Conservation (phyloP, 768 basidiomycete genomes). For the Cystobasidiopsis lactophilus region DNA sequence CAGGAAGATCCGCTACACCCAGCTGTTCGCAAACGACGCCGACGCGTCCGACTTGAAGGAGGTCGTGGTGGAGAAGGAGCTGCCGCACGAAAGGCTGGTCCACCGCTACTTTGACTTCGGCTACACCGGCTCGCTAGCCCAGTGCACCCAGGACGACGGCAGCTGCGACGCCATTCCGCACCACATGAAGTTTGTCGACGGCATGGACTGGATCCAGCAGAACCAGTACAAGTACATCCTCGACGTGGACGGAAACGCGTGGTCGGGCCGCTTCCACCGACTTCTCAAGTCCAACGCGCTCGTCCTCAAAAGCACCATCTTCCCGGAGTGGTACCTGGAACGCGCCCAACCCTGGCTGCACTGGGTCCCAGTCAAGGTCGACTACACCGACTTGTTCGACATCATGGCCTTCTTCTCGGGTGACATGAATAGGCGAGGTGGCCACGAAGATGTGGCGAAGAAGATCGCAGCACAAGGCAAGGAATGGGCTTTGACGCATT, state of each 20-base stretch:
- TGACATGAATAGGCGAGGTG: slow-evolving; percentile 35
- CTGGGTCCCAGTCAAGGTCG: slow-evolving; percentile 21
- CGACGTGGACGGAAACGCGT: slow-evolving; percentile 51
- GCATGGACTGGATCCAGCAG: slow-evolving; percentile 23
- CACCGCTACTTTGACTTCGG: slow-evolving; percentile 66
- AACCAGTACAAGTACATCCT: slow-evolving; percentile 32
- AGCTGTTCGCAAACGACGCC: neutral
- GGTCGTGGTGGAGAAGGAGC: slow-evolving; percentile 13
- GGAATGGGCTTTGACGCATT: slow-evolving; percentile 17
- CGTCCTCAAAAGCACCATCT: slow-evolving; percentile 11
- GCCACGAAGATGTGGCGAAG: slow-evolving; percentile 38
- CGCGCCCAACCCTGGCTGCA: slow-evolving; percentile 79
- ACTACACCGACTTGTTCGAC: slow-evolving; percentile 34
- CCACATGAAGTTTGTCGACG: slow-evolving; percentile 22
- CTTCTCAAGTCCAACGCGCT: slow-evolving; percentile 10
- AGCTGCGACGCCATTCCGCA: slow-evolving; percentile 31
- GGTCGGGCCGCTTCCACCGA: slow-evolving; percentile 20
- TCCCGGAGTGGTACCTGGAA: slow-evolving; percentile 66
- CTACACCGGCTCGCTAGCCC: slow-evolving; percentile 49
- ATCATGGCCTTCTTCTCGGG: slow-evolving; percentile 52
- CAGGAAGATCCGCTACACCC: slow-evolving; percentile 13
- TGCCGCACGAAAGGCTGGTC: slow-evolving; percentile 32
- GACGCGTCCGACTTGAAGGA: slow-evolving; percentile 7
- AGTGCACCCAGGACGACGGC: slow-evolving; percentile 47
- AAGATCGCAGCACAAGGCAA: slow-evolving; percentile 37